These are phyloP conservation scores for Gynostemma pentaphyllum DNA, from an alignment of 306 rosid species.

Conservation along the genomic window DNA sequence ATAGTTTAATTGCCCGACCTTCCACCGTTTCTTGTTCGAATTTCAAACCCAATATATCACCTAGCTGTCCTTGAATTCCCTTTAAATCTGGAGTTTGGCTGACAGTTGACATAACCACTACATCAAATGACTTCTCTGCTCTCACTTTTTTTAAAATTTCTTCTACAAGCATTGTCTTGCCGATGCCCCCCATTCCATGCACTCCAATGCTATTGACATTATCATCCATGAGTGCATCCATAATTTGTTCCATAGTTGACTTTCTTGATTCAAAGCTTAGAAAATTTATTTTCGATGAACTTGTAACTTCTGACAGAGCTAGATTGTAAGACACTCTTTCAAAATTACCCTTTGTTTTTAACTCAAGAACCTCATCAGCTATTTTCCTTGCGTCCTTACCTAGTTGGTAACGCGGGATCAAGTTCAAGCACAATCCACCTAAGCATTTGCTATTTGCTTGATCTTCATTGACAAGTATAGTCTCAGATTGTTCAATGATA, in stretches of 20 bases:
- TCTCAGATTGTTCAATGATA: too few species aligned
- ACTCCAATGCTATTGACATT: too few species aligned
- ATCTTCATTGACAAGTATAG: background rate
- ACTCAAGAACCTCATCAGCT: background rate
- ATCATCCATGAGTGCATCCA: too few species aligned
- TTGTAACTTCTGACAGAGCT: too few species aligned
- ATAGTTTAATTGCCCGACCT: background rate
- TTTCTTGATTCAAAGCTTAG: too few species aligned
- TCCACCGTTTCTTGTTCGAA: too few species aligned
- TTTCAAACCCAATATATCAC: too few species aligned
- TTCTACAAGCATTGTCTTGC: too few species aligned
- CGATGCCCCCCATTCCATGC: too few species aligned
- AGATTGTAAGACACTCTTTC: too few species aligned
- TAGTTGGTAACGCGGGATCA: background rate
- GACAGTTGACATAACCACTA: background rate
- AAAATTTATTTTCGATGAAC: background rate
- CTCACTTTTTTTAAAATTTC: background rate
- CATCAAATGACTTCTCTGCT: background rate
- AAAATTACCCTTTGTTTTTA: background rate
- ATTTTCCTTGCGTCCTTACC: background rate
- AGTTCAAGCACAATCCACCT: too few species aligned
- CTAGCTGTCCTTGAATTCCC: background rate
- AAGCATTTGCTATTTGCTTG: background rate
- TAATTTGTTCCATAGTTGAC: too few species aligned
- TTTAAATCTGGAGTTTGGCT: background rate